Base-by-base conservation (phyloP, 2,329 filamentous ascomycete genomes). In the Dactylellina parvicollis region DNA sequence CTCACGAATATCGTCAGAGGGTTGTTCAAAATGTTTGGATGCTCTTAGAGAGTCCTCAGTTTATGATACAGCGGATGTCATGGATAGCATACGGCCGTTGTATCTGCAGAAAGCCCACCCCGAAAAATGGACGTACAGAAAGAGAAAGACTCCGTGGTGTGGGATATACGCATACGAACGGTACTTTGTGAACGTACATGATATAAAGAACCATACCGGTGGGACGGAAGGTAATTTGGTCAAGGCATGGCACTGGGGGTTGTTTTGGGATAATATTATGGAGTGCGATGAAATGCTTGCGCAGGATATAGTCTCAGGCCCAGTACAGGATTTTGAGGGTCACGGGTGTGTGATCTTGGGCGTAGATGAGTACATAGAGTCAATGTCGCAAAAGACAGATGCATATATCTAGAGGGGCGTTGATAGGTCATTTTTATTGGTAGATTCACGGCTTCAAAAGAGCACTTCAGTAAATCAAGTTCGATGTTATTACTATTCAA, bases 241-340 rank as follows among this genome's bases (percentile, higher is more conserved):
- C 2, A 65, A 65, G 14, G 38, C 49, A 8, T 65, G 60, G 60
- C 60, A 54, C 24, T 65, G 60, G 60, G 36, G 22, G 1, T 65
- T 38, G n/a, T 65, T 65, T 40, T 56, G 47, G 60, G 52, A 47
- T 10, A 26, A 56, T 28, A 55, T 65, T 3, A 20, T 65, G 7
- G 54, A 28, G 5, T 20, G 32, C 2, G 28, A 14, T 1, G 28
- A 46, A 2, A 8, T 28, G 12, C 36, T 32, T 28, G 16, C n/a
- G n/a, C n/a, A n/a, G n/a, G n/a, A n/a, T n/a, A n/a, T n/a, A n/a
- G n/a, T n/a, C n/a, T n/a, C n/a, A n/a, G n/a, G n/a, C n/a, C n/a
- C n/a, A n/a, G n/a, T n/a, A n/a, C n/a, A n/a, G n/a, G n/a, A n/a
- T n/a, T n/a, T n/a, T 1, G 26, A 47, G 16, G 49, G 60, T 1